Evolutionary conservation across 352 stramenopile species (phyloP), one percentile per base, ranked within the genome.

Genomic region (Globisporangium okanoganense): DNA sequence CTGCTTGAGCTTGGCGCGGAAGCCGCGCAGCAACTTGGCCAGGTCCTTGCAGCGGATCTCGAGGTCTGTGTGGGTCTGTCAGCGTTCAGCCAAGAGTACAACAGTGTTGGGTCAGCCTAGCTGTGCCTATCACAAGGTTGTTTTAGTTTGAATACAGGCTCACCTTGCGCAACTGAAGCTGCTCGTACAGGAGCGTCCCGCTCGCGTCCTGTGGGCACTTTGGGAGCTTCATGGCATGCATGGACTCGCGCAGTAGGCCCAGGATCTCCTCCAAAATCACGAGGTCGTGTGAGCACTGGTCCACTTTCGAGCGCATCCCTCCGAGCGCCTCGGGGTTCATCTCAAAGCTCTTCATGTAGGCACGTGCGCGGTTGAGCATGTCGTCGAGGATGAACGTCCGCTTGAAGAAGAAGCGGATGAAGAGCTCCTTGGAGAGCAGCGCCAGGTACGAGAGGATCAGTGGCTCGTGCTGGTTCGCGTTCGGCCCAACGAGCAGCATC

Each of bases 181-280:
- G 86, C 31, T 98, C 90, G 75, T 98, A 98, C 18, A 99, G 66
- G 27, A 91, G 79, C 38, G 87, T 76, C 4, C 92, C 93, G 1
- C 78, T 83, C 51, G 95, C 70, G 58, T 98, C 94, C 29, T 82
- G 75, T 8, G 95, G 93, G 55, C 97, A 88, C 22, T 78, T 79
- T 0, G 96, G 95, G 14, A 99, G 87, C 43, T 94, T 72, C 49
- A 98, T 91, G 24, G 90, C 78, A 33, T 88, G 88, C 44, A 99
- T 84, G 25, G 95, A 98, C 59, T 99, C 97, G 1, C 87, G 76
- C 29, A 99, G 66, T 44, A 98, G 96, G 35, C 91, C 92, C 22
- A 99, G 74, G 40, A 98, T 98, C 78, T 99, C 96, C 65, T 98
- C 95, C 14, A 99, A 71, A 29, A 98, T 62, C 35, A 98, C 98